phyloP scores from a whole-genome alignment of 441 rosid species.

The Kokia cookei region DNA sequence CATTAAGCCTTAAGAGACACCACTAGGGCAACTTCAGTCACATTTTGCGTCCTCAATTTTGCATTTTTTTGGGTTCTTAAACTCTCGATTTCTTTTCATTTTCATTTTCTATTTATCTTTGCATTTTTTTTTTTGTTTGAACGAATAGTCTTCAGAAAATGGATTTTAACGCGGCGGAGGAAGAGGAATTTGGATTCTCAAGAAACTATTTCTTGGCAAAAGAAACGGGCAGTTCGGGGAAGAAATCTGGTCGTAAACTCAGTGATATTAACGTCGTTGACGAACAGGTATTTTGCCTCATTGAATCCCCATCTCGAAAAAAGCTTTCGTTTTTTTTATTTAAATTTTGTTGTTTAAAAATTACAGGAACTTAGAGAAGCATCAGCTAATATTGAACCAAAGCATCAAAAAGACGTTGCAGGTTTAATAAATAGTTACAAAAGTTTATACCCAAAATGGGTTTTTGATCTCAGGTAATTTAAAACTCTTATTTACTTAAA shows the following conservation, averaged over 20 bases:
- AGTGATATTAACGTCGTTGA: constrained; percentile 72
- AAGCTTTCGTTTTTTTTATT: neutral
- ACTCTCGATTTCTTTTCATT: too few relatives aligned
- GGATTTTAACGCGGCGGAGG: constrained; percentile 43
- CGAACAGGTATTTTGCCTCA: constrained; percentile 52
- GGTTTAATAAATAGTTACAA: constrained; percentile 55
- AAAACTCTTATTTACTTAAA: neutral
- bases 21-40: too few relatives aligned
- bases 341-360: neutral
- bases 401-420: constrained; percentile 56
- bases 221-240: constrained; percentile 53
- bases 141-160: constrained; percentile 6
- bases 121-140: too few relatives aligned
- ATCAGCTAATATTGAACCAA: constrained; percentile 44
- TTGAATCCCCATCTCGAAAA: neutral
- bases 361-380: constrained; percentile 70
- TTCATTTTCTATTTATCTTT: too few relatives aligned
- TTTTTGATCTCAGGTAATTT: constrained; percentile 60
- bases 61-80: too few relatives aligned
- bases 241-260: constrained; percentile 57
- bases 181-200: constrained; percentile 77
- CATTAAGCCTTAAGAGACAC: too few relatives aligned
- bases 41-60: too few relatives aligned
- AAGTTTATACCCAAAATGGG: constrained; percentile 64
- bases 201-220: constrained; percentile 88